Conservation (phyloP, 2,329 filamentous ascomycete genomes). For the Fusarium sp. region DNA sequence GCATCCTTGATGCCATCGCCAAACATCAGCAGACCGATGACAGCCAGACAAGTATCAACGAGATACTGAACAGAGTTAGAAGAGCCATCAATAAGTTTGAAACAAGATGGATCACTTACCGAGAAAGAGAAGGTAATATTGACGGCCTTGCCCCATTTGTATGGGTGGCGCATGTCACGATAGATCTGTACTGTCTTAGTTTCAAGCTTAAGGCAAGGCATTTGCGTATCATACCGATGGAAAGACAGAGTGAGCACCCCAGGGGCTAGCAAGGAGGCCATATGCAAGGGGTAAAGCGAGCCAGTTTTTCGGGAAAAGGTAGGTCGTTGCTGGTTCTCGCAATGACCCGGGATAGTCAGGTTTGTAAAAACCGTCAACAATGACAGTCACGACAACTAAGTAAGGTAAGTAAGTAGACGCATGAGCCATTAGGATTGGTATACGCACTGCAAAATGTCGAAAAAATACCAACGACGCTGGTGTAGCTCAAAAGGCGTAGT, state of each 20-base stretch:
- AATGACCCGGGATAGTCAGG: slow-evolving; percentile 85
- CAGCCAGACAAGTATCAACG: slow-evolving; percentile 85
- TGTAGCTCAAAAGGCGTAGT: slow-evolving; percentile 87
- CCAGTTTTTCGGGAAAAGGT: slow-evolving; percentile 90
- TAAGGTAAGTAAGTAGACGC: slow-evolving; percentile 9
- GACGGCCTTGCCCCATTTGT: slow-evolving; percentile 83
- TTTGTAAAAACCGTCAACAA: slow-evolving; percentile 90
- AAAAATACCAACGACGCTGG: slow-evolving; percentile 92
- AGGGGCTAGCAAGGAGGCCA: slow-evolving; percentile 87
- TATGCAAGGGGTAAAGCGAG: slow-evolving; percentile 88
- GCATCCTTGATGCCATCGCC: slow-evolving; percentile 90
- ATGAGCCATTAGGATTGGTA: not conserved
- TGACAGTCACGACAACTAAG: slow-evolving; percentile 85
- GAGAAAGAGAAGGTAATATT: slow-evolving; percentile 89
- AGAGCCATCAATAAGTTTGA: not conserved
- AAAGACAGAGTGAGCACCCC: slow-evolving; percentile 78
- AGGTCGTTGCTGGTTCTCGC: slow-evolving; percentile 82
- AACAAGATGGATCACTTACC: slow-evolving; percentile 61
- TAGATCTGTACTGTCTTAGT: slow-evolving; percentile 63
- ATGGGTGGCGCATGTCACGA: slow-evolving; percentile 78
- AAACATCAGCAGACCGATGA: slow-evolving; percentile 94
- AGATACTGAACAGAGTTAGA: slow-evolving; percentile 69
- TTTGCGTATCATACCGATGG: slow-evolving; percentile 73
- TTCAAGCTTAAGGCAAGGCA: not conserved
- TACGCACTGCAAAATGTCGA: slow-evolving; percentile 88